Evolutionary conservation across 495 filamentous ascomycete species (phyloP).

Genomic region (Sordaria brevicollis): DNA sequence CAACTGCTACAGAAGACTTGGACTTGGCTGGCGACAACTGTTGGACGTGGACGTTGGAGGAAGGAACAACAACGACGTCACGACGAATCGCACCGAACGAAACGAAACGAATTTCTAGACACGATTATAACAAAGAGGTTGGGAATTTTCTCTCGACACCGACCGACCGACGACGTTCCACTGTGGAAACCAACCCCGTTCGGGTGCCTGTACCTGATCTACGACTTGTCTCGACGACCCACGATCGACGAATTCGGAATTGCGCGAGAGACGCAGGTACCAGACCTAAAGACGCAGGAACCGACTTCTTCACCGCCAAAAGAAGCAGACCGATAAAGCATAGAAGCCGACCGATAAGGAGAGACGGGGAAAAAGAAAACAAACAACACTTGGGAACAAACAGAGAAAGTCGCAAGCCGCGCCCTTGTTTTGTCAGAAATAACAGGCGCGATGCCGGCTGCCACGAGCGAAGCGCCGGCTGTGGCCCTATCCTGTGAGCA

Average conservation of each 20-base stretch:
- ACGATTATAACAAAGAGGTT: neutral
- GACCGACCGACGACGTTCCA: neutral
- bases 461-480: constrained; percentile 28
- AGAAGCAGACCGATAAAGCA: neutral
- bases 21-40: neutral
- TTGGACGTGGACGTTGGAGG: neutral
- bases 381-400: neutral
- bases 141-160: neutral
- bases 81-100: neutral
- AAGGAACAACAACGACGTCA: neutral
- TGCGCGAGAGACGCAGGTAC: neutral
- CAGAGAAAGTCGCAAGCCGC: neutral
- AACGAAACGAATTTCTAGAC: neutral
- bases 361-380: neutral
- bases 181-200: neutral
- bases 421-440: neutral
- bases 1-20: neutral
- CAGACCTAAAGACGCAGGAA: neutral
- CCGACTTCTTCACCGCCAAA: neutral
- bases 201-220: neutral
- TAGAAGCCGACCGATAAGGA: neutral
- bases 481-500: constrained; percentile 37
- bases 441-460: constrained; percentile 22
- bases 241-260: neutral
- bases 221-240: neutral